Conservation (phyloP, 2,329 filamentous ascomycete species). For the Epichloe aotearoae region DNA sequence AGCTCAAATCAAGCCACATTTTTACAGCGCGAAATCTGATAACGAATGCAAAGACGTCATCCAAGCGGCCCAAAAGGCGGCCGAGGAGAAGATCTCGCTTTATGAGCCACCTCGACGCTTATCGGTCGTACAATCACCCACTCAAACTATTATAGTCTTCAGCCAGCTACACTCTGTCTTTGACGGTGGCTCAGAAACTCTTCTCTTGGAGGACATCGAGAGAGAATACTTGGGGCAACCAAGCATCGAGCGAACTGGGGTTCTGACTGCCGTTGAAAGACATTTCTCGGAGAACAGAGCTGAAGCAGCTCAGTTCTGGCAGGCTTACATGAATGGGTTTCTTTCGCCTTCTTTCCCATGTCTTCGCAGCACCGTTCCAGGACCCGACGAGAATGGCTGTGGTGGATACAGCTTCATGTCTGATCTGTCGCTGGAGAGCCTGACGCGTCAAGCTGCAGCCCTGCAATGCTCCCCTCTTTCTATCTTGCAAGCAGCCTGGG, state of each 20-base stretch:
- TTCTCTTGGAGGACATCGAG: slow-evolving; percentile 19
- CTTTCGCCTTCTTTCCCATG: slow-evolving; percentile 5
- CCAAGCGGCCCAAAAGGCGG: slow-evolving; percentile 6
- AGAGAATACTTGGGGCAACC: slow-evolving; percentile 8
- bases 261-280: slow-evolving; percentile 8
- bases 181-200: slow-evolving; percentile 21
- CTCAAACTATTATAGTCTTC: slow-evolving; percentile 12
- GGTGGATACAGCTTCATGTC: slow-evolving; percentile 6
- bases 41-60: slow-evolving; percentile 7
- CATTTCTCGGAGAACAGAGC: slow-evolving; percentile 6
- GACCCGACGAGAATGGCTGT: neutral
- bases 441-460: slow-evolving; percentile 9
- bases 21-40: neutral
- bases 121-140: neutral
- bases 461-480: slow-evolving; percentile 18
- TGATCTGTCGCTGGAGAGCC: slow-evolving; percentile 4
- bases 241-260: slow-evolving; percentile 5
- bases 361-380: neutral
- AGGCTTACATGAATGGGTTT: slow-evolving; percentile 9
- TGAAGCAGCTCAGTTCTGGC: slow-evolving; percentile 7
- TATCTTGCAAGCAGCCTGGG: slow-evolving; percentile 23
- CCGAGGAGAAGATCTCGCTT: slow-evolving; percentile 1
- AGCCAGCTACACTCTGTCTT: slow-evolving; percentile 25
- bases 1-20: neutral
- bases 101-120: neutral